These are phyloP conservation scores for Alternaria panax DNA, from an alignment of 2,329 filamentous ascomycete species.

Conservation along the genomic window DNA sequence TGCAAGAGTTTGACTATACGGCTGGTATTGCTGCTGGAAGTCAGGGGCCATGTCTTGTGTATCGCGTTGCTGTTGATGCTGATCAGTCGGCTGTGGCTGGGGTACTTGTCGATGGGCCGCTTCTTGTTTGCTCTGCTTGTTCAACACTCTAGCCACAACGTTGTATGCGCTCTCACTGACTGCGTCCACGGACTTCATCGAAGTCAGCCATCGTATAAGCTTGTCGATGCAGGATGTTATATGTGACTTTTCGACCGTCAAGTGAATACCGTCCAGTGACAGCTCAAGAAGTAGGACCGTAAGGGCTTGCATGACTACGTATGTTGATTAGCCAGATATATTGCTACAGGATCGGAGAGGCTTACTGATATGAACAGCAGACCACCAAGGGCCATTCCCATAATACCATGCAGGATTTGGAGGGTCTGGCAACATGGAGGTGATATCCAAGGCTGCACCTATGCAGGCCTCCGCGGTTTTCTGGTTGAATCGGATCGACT, in stretches of 20 bases:
- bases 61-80: background rate
- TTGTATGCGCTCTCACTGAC: constrained; percentile 42
- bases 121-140: constrained; percentile 2
- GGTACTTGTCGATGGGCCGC: constrained; percentile 1
- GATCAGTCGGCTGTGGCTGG: background rate
- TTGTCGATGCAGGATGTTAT: constrained; percentile 35
- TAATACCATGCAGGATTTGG: constrained; percentile 29
- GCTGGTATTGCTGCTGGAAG: background rate
- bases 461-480: constrained; percentile 45
- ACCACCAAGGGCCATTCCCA: constrained; percentile 50
- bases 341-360: background rate
- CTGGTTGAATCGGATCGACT: constrained; percentile 40
- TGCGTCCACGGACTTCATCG: constrained; percentile 35
- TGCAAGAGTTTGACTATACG: background rate
- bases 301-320: constrained; percentile 49
- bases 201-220: constrained; percentile 41
- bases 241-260: constrained; percentile 31
- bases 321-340: background rate
- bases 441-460: constrained; percentile 42
- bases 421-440: constrained; percentile 40
- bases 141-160: constrained; percentile 21
- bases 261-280: constrained; percentile 35
- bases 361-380: constrained; percentile 37
- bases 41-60: background rate
- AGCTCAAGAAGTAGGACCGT: constrained; percentile 50